phyloP scores from a whole-genome alignment of 257 asterid species.

The Anisodus tanguticus region DNA sequence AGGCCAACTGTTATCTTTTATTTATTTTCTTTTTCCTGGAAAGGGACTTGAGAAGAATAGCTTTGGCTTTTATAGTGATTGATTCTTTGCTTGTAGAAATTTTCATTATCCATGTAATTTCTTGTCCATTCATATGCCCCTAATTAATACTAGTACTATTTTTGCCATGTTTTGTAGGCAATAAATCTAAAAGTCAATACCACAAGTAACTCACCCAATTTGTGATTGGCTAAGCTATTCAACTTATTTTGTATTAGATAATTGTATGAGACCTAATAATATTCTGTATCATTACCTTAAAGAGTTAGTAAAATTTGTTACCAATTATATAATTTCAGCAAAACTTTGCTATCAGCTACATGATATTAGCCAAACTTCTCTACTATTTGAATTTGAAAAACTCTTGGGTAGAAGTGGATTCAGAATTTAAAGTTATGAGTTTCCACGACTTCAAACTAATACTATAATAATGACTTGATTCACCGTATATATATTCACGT shows the following conservation, averaged over 20 bases:
- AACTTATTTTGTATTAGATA: background rate
- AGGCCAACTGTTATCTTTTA: conserved; percentile 5
- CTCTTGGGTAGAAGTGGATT: too few relatives aligned
- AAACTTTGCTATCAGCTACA: background rate
- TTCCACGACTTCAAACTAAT: too few relatives aligned
- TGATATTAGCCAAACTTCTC: background rate
- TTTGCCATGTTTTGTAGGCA: background rate
- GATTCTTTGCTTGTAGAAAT: background rate
- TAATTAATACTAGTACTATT: background rate
- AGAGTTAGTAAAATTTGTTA: background rate
- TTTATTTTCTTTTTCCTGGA: background rate
- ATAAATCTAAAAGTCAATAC: background rate
- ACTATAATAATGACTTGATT: too few relatives aligned
- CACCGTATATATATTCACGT: too few relatives aligned
- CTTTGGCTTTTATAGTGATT: background rate
- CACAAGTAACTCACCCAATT: background rate
- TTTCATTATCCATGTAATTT: background rate
- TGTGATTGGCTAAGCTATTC: background rate
- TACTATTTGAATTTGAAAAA: background rate
- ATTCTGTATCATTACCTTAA: too few relatives aligned
- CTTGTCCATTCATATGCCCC: conserved; percentile 5
- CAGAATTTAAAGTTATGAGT: too few relatives aligned
- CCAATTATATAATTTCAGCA: background rate
- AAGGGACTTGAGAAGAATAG: conserved; percentile 5
- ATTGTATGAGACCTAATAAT: background rate